These are phyloP conservation scores for Tremella fuciformis DNA, from an alignment of 768 basidiomycete species.

Conservation along the genomic window DNA sequence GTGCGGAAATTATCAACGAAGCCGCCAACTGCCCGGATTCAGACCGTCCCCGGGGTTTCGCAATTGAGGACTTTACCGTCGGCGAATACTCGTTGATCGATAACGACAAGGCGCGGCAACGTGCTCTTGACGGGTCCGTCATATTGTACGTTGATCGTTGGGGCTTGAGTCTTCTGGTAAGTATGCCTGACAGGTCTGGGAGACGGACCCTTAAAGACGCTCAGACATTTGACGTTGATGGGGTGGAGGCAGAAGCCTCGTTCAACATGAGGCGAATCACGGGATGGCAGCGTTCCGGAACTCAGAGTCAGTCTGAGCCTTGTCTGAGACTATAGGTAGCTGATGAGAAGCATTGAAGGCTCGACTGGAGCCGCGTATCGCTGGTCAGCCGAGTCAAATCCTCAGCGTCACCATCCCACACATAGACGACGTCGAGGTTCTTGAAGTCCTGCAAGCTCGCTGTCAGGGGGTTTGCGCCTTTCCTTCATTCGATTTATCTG, in stretches of 20 bases:
- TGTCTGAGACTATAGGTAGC: too few relatives aligned
- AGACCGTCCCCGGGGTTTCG: conserved; percentile 9
- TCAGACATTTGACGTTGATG: not conserved
- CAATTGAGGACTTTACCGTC: not conserved
- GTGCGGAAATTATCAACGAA: conserved; percentile 15
- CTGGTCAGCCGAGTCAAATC: too few relatives aligned
- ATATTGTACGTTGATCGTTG: conserved; percentile 24
- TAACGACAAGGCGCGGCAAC: not conserved
- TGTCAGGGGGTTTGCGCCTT: too few relatives aligned
- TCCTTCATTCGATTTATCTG: too few relatives aligned
- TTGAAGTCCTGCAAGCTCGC: too few relatives aligned
- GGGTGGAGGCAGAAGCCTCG: conserved; percentile 1
- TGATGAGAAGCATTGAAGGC: too few relatives aligned
- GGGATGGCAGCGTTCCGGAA: not conserved
- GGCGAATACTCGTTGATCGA: not conserved
- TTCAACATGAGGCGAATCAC: not conserved
- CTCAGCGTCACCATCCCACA: too few relatives aligned
- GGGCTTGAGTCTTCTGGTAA: conserved; percentile 17
- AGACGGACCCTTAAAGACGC: not conserved
- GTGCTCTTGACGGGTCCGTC: conserved; percentile 12
- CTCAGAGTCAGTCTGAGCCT: too few relatives aligned
- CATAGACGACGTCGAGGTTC: too few relatives aligned
- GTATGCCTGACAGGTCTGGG: conserved; percentile 10
- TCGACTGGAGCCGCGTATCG: too few relatives aligned
- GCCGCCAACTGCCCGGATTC: not conserved